Percentiles rank a stretch among this genome's conserved stretches.
phyloP scores from a whole-genome alignment of 495 filamentous ascomycete genomes.

The Podospora australis region DNA sequence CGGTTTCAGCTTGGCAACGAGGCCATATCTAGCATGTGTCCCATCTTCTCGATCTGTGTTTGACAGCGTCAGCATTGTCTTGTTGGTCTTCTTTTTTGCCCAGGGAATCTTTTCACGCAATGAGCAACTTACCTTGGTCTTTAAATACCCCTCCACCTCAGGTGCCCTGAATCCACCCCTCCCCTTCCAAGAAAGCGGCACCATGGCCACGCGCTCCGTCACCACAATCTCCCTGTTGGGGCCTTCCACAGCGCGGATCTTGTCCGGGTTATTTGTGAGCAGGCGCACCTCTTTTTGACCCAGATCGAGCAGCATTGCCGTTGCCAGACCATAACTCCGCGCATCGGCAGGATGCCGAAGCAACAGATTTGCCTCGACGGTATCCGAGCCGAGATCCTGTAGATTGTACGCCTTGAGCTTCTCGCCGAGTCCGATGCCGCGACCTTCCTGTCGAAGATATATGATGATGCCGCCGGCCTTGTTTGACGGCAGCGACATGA shows the following conservation, averaged over 20 bases:
- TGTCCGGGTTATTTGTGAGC: slow-evolving; percentile 97
- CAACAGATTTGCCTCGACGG: slow-evolving; percentile 89
- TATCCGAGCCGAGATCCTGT: slow-evolving; percentile 91
- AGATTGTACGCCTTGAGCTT: slow-evolving; percentile 98
- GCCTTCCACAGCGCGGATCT: slow-evolving; percentile 89
- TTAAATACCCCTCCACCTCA: slow-evolving; percentile 88
- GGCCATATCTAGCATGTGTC: slow-evolving; percentile 33
- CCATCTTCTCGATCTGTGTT: slow-evolving; percentile 40
- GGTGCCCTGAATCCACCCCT: slow-evolving; percentile 75
- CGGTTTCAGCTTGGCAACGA: slow-evolving; percentile 15
- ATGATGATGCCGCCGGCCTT: slow-evolving; percentile 82
- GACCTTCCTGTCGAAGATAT: slow-evolving; percentile 91
- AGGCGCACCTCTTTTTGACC: slow-evolving; percentile 70
- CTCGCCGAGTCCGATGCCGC: slow-evolving; percentile 88
- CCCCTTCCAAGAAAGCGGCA: slow-evolving; percentile 89
- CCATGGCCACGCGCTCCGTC: slow-evolving; percentile 87
- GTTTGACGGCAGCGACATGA: slow-evolving; percentile 75
- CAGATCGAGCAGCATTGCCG: slow-evolving; percentile 85
- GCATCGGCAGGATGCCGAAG: slow-evolving; percentile 92
- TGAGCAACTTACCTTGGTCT: slow-evolving; percentile 65
- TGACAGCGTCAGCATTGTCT: slow-evolving; percentile 5
- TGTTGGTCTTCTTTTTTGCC: too few relatives aligned
- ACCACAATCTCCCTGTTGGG: slow-evolving; percentile 81
- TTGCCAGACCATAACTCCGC: slow-evolving; percentile 87
- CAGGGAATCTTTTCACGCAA: slow-evolving; percentile 4